Base-by-base conservation (phyloP, 1,139 yeast genomes). In the Pichia sp. region DNA sequence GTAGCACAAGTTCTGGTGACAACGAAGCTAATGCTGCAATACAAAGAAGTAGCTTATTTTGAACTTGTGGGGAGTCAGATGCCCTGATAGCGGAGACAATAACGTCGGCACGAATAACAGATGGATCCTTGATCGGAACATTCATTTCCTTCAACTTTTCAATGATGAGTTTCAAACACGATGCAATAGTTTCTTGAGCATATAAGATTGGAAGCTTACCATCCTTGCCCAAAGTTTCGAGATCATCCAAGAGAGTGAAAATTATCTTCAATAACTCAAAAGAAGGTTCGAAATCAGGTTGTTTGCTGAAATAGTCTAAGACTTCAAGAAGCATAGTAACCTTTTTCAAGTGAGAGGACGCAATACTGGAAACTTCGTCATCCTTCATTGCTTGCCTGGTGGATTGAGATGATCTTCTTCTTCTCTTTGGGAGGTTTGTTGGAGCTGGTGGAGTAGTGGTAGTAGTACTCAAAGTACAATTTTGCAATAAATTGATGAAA, bases 11-110 rank as follows among this genome's bases (percentile, higher is more conserved):
- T 55, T 91, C 97, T 8, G 98, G 96, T 14, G 91, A 86, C 39
- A 88, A 64, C 1, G 87, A 67, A 0, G 97, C 97, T 49, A 91
- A 66, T 37, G 87, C 82, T 3, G 97, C 85, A 49, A 91, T 78
- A 15, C 91, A 88, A 45, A 91, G 64, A 42, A 91, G 65, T 36
- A 91, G 65, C 49, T 88, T 74, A 60, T 91, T 91, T 61, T 91
- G 98, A 22, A 88, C 93, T 59, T 91, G 97, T 9, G 97, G 97
- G 27, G 95, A 84, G 34, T 77, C 72, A 1, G 96, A 81, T 5
- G 87, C 74, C 54, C 98, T 74, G 40, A 91, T 87, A 16, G 96
- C 83, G 37, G 91, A 81, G 24, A 91, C 96, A 48, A 91, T 71
- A 43, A 87, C 76, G 56, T 88, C 97, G 4, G 95, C 91, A 58